A percentile compares a stretch with the other conserved stretches of the same genome.
phyloP scores from a whole-genome alignment of 2,329 filamentous ascomycete genomes.

The Pyricularia pennisetigena region DNA sequence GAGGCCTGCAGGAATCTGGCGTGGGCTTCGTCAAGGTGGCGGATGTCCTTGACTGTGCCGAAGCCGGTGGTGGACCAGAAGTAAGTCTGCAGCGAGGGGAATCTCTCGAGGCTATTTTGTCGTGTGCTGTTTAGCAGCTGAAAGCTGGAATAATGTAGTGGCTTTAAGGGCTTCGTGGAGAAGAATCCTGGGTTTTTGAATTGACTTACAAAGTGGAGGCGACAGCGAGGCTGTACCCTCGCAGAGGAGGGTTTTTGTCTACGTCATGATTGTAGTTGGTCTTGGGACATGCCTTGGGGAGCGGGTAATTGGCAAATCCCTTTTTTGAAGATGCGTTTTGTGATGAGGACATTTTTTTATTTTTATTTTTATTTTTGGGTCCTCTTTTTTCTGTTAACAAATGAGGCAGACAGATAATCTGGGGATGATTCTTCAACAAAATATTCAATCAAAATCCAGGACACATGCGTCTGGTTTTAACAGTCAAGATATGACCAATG shows the following conservation, averaged over 20 bases:
- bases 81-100: constrained; percentile 50
- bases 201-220: constrained; percentile 24
- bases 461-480: not conserved
- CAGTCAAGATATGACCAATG: not conserved
- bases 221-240: constrained; percentile 53
- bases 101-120: constrained; percentile 41
- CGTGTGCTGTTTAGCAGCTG: not conserved
- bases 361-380: not conserved
- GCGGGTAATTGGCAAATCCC: constrained; percentile 33
- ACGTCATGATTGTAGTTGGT: constrained; percentile 21
- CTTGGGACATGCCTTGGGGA: constrained; percentile 25
- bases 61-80: constrained; percentile 63
- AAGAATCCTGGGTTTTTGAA: not conserved
- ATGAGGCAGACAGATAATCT: not conserved
- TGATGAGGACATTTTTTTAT: not conserved
- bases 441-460: not conserved
- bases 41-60: constrained; percentile 32
- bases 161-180: not conserved
- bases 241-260: constrained; percentile 59
- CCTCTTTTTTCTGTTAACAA: not conserved
- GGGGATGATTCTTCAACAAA: not conserved
- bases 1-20: constrained; percentile 24
- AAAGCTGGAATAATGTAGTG: not conserved
- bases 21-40: constrained; percentile 31
- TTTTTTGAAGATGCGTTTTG: constrained; percentile 5